A percentile compares a stretch with the other conserved stretches of the same genome.
phyloP scores from a whole-genome alignment of 2,329 filamentous ascomycete genomes.

The Eutypella sp. region DNA sequence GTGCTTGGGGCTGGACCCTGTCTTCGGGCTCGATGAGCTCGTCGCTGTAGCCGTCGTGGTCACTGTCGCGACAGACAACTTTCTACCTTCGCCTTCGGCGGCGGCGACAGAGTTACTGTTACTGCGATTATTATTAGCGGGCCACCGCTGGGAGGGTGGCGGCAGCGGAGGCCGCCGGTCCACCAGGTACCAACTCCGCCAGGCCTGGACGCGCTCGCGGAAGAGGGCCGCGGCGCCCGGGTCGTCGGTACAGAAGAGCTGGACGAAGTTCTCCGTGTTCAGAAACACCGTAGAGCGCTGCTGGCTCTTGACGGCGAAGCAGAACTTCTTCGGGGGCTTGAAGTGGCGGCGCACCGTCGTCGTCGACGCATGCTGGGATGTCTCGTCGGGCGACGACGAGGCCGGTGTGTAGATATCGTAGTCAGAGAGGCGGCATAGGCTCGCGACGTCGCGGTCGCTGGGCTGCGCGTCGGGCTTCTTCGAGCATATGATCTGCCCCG shows the following conservation, averaged over 20 bases:
- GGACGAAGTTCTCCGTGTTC: constrained; percentile 78
- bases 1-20: no score
- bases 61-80: constrained; percentile 38
- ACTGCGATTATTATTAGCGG: no score
- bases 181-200: constrained; percentile 90
- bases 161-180: constrained; percentile 49
- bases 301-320: constrained; percentile 87
- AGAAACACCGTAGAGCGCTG: constrained; percentile 82
- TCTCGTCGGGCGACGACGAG: no score
- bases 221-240: constrained; percentile 61
- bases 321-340: constrained; percentile 78
- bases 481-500: constrained; percentile 66
- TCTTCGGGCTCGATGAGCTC: no score
- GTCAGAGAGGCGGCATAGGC: constrained; percentile 81
- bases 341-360: constrained; percentile 65
- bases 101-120: no score
- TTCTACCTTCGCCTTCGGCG: constrained; percentile 45
- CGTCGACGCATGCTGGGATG: no score
- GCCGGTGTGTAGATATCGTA: constrained; percentile 87
- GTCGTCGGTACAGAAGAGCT: constrained; percentile 86
- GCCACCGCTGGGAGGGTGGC: no score
- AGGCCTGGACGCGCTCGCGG: constrained; percentile 66
- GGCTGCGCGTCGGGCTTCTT: constrained; percentile 62
- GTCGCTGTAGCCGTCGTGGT: constrained; percentile 15
- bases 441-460: constrained; percentile 60